Conservation (phyloP, 257 asterid species). For the Ilex aquifolium region DNA sequence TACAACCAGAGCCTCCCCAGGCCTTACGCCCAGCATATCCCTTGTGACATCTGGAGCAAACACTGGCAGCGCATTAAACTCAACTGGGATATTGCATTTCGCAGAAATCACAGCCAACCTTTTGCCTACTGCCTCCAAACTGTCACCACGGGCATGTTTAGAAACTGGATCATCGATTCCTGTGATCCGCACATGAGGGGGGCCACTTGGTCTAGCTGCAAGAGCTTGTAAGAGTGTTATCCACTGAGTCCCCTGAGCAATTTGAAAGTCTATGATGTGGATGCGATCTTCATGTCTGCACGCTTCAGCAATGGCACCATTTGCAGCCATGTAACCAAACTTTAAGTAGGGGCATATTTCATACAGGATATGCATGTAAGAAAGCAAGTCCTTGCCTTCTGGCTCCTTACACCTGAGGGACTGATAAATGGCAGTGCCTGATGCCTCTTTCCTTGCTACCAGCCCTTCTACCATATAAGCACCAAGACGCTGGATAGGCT, state of each 20-base stretch:
- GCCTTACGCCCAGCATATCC: constrained; percentile 67
- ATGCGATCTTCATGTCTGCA: constrained; percentile 69
- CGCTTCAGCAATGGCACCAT: constrained; percentile 92
- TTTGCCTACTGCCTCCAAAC: constrained; percentile 31
- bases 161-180: neutral
- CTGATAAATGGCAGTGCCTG: constrained; percentile 74
- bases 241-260: constrained; percentile 96
- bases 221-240: constrained; percentile 85
- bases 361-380: constrained; percentile 79
- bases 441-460: constrained; percentile 68
- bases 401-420: constrained; percentile 78
- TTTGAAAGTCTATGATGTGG: constrained; percentile 86
- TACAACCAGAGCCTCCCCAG: constrained; percentile 78
- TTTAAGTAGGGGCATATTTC: constrained; percentile 89
- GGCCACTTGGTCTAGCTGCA: constrained; percentile 60
- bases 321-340: constrained; percentile 95
- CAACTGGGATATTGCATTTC: constrained; percentile 63
- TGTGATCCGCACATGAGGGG: neutral
- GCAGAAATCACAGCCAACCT: constrained; percentile 55
- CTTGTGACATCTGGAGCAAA: constrained; percentile 52
- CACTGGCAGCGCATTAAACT: constrained; percentile 77
- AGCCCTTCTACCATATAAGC: constrained; percentile 60
- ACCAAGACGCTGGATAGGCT: constrained; percentile 50
- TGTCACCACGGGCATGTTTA: neutral
- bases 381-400: constrained; percentile 56